A percentile compares a stretch with the other conserved stretches of the same genome.
Evolutionary conservation across 2,329 filamentous ascomycete species (phyloP).

Genomic region (Trichophyton schoenleinii): DNA sequence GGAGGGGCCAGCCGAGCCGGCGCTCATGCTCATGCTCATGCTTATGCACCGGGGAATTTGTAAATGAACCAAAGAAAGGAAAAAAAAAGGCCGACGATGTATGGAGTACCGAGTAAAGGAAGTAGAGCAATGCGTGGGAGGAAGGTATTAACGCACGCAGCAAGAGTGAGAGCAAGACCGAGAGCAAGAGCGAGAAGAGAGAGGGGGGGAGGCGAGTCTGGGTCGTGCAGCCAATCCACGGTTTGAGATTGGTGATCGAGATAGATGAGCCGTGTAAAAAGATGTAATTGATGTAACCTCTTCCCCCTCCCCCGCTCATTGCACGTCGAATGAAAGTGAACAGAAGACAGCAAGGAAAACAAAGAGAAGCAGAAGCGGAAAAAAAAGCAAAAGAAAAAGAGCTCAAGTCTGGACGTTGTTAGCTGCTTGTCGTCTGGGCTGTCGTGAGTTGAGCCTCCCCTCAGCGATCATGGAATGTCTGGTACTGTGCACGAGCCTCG

Average conservation of each 20-base stretch:
- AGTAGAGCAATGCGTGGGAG: background rate
- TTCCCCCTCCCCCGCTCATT: too few species aligned
- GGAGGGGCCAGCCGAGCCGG: background rate
- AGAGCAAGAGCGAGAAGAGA: background rate
- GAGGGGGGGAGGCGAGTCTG: background rate
- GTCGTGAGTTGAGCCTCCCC: background rate
- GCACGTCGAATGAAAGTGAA: too few species aligned
- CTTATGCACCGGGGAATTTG: background rate
- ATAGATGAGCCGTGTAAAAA: background rate
- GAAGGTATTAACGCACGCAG: background rate
- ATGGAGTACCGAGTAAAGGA: background rate
- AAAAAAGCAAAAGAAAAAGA: background rate
- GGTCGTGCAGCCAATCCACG: background rate
- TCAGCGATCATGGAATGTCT: too few species aligned
- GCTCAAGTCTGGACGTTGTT: background rate
- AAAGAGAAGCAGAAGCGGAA: too few species aligned
- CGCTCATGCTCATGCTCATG: too few species aligned
- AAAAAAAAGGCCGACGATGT: background rate
- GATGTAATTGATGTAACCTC: background rate
- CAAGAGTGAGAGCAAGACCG: too few species aligned
- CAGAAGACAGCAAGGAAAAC: too few species aligned
- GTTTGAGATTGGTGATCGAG: background rate
- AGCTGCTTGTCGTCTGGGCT: background rate
- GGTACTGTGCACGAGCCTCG: background rate
- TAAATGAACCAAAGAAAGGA: background rate